Percentiles rank a stretch among this genome's conserved stretches.
Evolutionary conservation across 345 rosid species (phyloP).

Genomic region (Linum lewisii): DNA sequence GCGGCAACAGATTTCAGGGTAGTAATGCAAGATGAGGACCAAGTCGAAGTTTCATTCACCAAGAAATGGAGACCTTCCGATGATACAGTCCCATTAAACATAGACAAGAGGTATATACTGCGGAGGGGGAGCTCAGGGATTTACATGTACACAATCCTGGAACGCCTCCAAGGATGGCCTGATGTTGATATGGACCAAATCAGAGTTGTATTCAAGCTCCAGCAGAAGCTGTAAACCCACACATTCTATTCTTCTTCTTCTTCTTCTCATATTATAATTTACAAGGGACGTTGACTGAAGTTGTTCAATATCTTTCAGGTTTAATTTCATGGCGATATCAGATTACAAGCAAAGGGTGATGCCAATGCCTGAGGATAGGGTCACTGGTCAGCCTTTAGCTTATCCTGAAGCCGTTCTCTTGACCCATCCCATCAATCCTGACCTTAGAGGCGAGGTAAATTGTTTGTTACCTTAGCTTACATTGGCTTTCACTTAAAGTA

Average conservation of each 20-base stretch:
- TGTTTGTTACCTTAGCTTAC: background rate
- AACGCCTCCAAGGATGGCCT: conserved; percentile 70
- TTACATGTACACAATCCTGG: conserved; percentile 58
- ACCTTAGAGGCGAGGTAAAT: conserved; percentile 62
- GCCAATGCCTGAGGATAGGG: conserved; percentile 57
- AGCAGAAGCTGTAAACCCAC: conserved; percentile 31
- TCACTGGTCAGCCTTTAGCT: conserved; percentile 34
- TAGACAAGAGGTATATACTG: conserved; percentile 78
- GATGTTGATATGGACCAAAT: conserved; percentile 80
- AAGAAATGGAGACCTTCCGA: conserved; percentile 39
- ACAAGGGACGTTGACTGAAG: too few species aligned
- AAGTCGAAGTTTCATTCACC: conserved; percentile 59
- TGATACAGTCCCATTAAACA: conserved; percentile 50
- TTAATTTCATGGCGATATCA: conserved; percentile 67
- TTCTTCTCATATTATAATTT: too few species aligned
- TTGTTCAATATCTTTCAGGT: conserved; percentile 30
- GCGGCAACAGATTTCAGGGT: conserved; percentile 33
- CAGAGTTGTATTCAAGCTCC: conserved; percentile 74
- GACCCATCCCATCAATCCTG: conserved; percentile 43
- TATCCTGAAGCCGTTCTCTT: conserved; percentile 83
- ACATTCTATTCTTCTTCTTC: background rate
- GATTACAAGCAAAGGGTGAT: conserved; percentile 58
- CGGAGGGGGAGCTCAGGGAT: conserved; percentile 62
- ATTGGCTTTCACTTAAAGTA: background rate
- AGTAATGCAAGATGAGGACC: conserved; percentile 37